Evolutionary conservation across 2,329 filamentous ascomycete genomes (phyloP).

Genomic region (Botrytis tulipae): DNA sequence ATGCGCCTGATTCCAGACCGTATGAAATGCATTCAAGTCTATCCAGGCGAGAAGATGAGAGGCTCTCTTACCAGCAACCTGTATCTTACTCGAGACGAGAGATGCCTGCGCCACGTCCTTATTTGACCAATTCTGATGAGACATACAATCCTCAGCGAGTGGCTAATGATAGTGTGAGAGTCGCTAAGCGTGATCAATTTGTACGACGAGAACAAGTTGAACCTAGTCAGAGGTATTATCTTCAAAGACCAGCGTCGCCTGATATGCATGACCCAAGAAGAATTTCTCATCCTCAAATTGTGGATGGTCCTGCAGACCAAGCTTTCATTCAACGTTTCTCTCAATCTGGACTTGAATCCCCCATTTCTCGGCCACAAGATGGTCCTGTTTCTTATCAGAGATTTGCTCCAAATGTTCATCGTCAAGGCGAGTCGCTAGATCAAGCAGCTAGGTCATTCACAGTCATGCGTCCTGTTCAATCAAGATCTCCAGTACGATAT

Average conservation of each 20-base stretch:
- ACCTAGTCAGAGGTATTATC: slow-evolving; percentile 22
- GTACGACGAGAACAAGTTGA: slow-evolving; percentile 27
- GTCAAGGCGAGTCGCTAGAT: slow-evolving; percentile 23
- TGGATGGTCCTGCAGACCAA: slow-evolving; percentile 30
- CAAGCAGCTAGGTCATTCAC: slow-evolving; percentile 27
- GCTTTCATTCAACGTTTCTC: slow-evolving; percentile 35
- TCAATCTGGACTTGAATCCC: slow-evolving; percentile 35
- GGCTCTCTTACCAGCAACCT: slow-evolving; percentile 20
- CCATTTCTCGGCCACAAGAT: slow-evolving; percentile 27
- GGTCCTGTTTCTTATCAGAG: slow-evolving; percentile 29
- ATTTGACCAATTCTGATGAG: slow-evolving; percentile 23
- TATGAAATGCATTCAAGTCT: slow-evolving; percentile 24
- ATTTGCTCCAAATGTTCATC: slow-evolving; percentile 25
- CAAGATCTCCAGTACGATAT: slow-evolving; percentile 33
- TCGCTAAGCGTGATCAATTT: slow-evolving; percentile 25
- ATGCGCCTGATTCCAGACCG: slow-evolving; percentile 27
- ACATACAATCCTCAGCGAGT: slow-evolving; percentile 24
- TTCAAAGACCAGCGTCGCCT: slow-evolving; percentile 27
- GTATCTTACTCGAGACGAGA: slow-evolving; percentile 21
- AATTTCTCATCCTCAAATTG: slow-evolving; percentile 31
- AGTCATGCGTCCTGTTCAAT: slow-evolving; percentile 24
- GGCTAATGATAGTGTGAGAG: slow-evolving; percentile 21
- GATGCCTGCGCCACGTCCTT: slow-evolving; percentile 22
- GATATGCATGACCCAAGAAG: slow-evolving; percentile 27
- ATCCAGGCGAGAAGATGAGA: slow-evolving; percentile 26